phyloP scores from a whole-genome alignment of 1,139 yeast species.

The Hemisphaericaspora subhashii region DNA sequence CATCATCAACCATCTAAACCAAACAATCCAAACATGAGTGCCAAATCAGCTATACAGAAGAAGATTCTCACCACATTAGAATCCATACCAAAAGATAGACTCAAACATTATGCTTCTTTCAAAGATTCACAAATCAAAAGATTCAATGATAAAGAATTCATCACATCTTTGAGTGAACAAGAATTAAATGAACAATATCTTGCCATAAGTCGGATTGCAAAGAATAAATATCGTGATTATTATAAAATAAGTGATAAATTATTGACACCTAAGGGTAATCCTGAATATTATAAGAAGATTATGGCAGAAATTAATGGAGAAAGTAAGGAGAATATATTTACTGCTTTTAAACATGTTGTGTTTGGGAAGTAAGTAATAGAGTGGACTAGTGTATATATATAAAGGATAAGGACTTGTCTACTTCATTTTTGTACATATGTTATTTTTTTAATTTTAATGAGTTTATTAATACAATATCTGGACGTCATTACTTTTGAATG shows the following conservation, averaged over 20 bases:
- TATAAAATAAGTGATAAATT: slow-evolving; percentile 68
- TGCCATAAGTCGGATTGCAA: slow-evolving; percentile 57
- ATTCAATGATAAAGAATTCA: slow-evolving; percentile 34
- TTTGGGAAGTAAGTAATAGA: slow-evolving; percentile 59
- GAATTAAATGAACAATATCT: slow-evolving; percentile 60
- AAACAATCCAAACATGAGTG: slow-evolving; percentile 10
- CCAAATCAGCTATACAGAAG: slow-evolving; percentile 28
- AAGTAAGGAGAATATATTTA: slow-evolving; percentile 61
- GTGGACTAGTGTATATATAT: background rate
- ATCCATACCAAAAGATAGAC: slow-evolving; percentile 62
- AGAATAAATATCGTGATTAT: slow-evolving; percentile 62
- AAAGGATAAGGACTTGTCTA: too few species aligned
- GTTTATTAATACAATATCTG: too few species aligned
- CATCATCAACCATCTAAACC: slow-evolving; percentile 1
- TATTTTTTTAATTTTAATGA: too few species aligned
- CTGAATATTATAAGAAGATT: slow-evolving; percentile 71
- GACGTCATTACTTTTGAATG: too few species aligned
- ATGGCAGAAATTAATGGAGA: slow-evolving; percentile 74
- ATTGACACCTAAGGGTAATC: slow-evolving; percentile 78
- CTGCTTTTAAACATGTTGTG: slow-evolving; percentile 68
- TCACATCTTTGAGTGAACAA: slow-evolving; percentile 37
- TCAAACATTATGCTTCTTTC: slow-evolving; percentile 66
- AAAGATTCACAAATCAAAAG: slow-evolving; percentile 61
- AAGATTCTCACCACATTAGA: slow-evolving; percentile 42
- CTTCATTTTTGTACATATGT: too few species aligned